These are phyloP conservation scores for Annulohypoxylon maeteangense DNA, from an alignment of 495 filamentous ascomycete species.

Conservation along the genomic window DNA sequence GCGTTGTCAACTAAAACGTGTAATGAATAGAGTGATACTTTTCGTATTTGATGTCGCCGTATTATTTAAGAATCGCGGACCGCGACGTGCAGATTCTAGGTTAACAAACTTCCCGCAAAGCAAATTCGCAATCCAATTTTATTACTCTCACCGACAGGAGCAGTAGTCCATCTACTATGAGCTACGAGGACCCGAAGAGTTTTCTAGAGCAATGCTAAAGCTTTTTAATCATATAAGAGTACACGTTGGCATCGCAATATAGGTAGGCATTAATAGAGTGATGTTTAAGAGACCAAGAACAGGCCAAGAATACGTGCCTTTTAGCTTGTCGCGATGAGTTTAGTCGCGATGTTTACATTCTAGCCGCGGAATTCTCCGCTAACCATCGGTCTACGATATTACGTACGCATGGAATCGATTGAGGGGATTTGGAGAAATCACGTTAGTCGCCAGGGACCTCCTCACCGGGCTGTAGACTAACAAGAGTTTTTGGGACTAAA, in stretches of 20 bases:
- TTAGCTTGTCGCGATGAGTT: not conserved
- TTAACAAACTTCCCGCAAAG: not conserved
- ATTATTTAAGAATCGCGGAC: not conserved
- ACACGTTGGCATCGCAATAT: no score
- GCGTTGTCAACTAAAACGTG: not conserved
- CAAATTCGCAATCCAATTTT: not conserved
- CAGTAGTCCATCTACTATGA: not conserved
- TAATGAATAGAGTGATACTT: not conserved
- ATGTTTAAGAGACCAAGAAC: no score
- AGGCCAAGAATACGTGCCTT: not conserved
- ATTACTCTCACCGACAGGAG: not conserved
- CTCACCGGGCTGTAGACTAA: not conserved
- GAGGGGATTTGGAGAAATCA: not conserved
- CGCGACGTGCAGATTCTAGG: not conserved
- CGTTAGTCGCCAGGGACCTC: not conserved
- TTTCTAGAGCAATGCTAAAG: not conserved
- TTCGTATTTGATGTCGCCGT: not conserved
- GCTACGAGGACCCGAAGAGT: not conserved
- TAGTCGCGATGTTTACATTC: not conserved
- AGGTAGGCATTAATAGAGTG: no score
- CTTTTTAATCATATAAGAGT: not conserved
- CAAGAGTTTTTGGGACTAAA: conserved; percentile 17
- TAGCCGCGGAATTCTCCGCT: not conserved
- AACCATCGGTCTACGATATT: not conserved
- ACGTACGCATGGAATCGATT: not conserved